Percentiles rank a stretch among this genome's conserved stretches.
Conservation (phyloP, 306 rosid species). For the Benincasa hispida region DNA sequence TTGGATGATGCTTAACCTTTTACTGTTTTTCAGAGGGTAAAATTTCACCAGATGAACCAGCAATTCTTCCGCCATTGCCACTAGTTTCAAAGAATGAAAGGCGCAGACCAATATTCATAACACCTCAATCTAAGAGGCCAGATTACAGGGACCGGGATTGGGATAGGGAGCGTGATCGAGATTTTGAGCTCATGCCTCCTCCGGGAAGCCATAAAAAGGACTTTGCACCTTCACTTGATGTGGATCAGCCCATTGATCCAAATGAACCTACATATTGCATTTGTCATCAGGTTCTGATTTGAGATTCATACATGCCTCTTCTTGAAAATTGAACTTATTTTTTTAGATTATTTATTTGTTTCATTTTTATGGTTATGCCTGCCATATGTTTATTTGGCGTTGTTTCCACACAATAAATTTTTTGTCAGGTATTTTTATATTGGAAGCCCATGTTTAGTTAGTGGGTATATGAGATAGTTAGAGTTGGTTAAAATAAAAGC, state of each 20-base stretch:
- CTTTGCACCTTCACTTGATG: conserved; percentile 51
- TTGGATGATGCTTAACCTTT: neutral
- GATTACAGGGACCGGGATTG: conserved; percentile 85
- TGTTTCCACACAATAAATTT: neutral
- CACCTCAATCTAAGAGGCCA: conserved; percentile 69
- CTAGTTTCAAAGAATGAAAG: conserved; percentile 60
- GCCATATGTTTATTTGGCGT: neutral
- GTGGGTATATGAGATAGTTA: neutral
- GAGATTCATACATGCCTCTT: neutral
- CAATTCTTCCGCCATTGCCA: conserved; percentile 82
- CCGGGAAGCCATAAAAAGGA: conserved; percentile 92
- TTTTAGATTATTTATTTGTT: neutral
- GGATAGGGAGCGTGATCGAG: conserved; percentile 95
- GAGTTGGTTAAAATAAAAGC: neutral
- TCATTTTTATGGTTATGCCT: neutral
- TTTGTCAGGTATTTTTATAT: neutral
- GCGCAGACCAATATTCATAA: conserved; percentile 40
- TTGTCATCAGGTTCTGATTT: conserved; percentile 77
- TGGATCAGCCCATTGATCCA: conserved; percentile 89
- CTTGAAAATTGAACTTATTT: neutral
- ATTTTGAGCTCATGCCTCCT: conserved; percentile 94
- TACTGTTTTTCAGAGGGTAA: conserved; percentile 54
- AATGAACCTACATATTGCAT: conserved; percentile 94
- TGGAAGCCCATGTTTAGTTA: neutral
- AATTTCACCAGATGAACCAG: conserved; percentile 73